Conservation (phyloP, 1,139 yeast species). For the Kodamaea ohmeri region DNA sequence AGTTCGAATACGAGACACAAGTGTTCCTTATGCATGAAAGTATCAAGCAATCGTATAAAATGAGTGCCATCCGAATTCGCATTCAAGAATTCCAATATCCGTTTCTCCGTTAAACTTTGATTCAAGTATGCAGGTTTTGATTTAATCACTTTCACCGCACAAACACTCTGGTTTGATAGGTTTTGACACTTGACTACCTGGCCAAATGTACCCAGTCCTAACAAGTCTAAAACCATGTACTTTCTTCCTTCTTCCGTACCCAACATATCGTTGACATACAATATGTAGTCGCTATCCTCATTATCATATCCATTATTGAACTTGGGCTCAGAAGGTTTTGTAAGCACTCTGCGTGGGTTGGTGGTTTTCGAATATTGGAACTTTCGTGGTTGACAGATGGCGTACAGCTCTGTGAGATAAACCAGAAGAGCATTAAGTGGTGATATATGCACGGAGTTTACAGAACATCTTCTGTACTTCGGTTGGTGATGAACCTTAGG, state of each 20-base stretch:
- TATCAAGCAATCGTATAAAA: slow-evolving; percentile 76
- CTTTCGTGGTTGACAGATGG: slow-evolving; percentile 77
- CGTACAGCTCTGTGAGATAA: slow-evolving; percentile 74
- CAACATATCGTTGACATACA: slow-evolving; percentile 89
- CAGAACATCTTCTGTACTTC: slow-evolving; percentile 75
- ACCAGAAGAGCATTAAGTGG: slow-evolving; percentile 82
- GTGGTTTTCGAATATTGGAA: slow-evolving; percentile 82
- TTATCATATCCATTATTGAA: slow-evolving; percentile 86
- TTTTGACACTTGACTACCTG: slow-evolving; percentile 98
- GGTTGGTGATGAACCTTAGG: slow-evolving; percentile 68
- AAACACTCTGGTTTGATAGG: slow-evolving; percentile 78
- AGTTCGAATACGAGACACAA: slow-evolving; percentile 89
- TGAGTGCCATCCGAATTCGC: slow-evolving; percentile 71
- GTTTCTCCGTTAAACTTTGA: slow-evolving; percentile 89
- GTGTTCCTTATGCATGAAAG: slow-evolving; percentile 90
- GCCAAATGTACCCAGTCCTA: slow-evolving; percentile 98
- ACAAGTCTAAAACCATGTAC: slow-evolving; percentile 81
- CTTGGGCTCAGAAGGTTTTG: slow-evolving; percentile 87
- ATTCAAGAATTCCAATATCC: slow-evolving; percentile 78
- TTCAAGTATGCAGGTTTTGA: slow-evolving; percentile 89
- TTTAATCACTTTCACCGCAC: slow-evolving; percentile 93
- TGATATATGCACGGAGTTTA: slow-evolving; percentile 76
- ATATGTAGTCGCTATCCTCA: slow-evolving; percentile 82
- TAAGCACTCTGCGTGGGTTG: slow-evolving; percentile 87
- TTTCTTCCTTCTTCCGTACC: slow-evolving; percentile 87